A percentile compares a stretch with the other conserved stretches of the same genome.
Evolutionary conservation across 345 rosid species (phyloP).

Genomic region (Mallotus nudiflorus): DNA sequence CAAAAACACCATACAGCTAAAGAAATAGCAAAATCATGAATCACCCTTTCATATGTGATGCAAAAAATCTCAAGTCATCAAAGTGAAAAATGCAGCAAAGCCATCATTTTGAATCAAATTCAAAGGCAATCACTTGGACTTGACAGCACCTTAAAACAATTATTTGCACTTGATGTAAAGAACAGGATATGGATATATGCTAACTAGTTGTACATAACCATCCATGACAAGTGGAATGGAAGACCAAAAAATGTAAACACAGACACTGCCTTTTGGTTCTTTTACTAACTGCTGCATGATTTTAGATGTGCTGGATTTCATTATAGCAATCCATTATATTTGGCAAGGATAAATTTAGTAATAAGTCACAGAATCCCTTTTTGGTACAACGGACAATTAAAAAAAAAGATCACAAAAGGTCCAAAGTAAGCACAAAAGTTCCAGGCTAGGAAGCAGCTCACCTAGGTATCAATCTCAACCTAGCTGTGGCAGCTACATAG

Average conservation of each 20-base stretch:
- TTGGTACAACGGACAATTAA: too few relatives aligned
- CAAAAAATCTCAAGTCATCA: not conserved
- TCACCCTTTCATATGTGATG: not conserved
- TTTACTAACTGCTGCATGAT: too few relatives aligned
- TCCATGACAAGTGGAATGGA: not conserved
- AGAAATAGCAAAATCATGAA: not conserved
- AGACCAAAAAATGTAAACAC: too few relatives aligned
- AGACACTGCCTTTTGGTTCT: too few relatives aligned
- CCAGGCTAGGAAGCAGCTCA: not conserved
- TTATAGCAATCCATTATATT: too few relatives aligned
- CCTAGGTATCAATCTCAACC: not conserved
- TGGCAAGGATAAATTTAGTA: too few relatives aligned
- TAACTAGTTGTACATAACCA: not conserved
- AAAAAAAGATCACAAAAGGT: not conserved
- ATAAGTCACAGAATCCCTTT: too few relatives aligned
- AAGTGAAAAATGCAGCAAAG: not conserved
- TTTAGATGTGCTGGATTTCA: too few relatives aligned
- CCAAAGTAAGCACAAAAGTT: not conserved
- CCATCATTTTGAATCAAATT: not conserved
- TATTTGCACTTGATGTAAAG: not conserved
- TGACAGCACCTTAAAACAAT: not conserved
- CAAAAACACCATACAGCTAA: not conserved
- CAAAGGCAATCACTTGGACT: not conserved
- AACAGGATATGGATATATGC: constrained; percentile 7
- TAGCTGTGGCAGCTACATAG: not conserved